Base-by-base conservation (phyloP, 2,329 filamentous ascomycete genomes). In the Aspergillus sp. region DNA sequence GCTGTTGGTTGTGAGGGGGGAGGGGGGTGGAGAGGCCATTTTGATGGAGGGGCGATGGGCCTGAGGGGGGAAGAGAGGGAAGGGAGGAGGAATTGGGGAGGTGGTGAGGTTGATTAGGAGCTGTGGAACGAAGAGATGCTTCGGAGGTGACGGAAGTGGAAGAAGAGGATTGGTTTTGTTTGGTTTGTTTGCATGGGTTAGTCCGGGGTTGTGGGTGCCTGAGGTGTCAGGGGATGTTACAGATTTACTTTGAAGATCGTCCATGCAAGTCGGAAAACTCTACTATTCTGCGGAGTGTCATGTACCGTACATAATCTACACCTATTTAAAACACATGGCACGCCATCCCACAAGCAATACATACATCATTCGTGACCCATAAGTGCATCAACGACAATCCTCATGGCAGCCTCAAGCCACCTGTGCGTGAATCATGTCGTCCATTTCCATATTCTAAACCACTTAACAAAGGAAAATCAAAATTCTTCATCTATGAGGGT, bases 341-440 rank as follows among this genome's bases (percentile, higher is more conserved):
- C 25, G 44, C 38, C 52, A 25, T 51, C 44, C 55, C 52, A 25
- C 54, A 54, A 49, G 27, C 53, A 55, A 53, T 56, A 61, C 53
- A 55, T 58, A 57, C 61, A 54, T 63, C 48, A 63, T 55, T 63
- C 61, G 42, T 63, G 51, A 55, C 48, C 58, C 61, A 57, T 63
- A 57, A 63, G 48, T 51, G 54, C 54, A 52, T 52, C 50, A 56
- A 47, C 23, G 44, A 23, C 44, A 10, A 6, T n/a, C 13, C 3
- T 25, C 44, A 49, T n/a, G 23, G 23, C 44, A 15, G 44, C 47
- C 25, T 30, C 41, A 44, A 44, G 41, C 41, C 41, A 44, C 41
- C 19, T 2, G 17, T 17, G 23, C 19, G 41, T 44, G 41, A 44
- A 44, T 21, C 41, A 23, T 44, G 25, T 25, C 53, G 10, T 54